These are phyloP conservation scores for Schrenkiella parvula DNA, from an alignment of 345 rosid species.

Conservation along the genomic window DNA sequence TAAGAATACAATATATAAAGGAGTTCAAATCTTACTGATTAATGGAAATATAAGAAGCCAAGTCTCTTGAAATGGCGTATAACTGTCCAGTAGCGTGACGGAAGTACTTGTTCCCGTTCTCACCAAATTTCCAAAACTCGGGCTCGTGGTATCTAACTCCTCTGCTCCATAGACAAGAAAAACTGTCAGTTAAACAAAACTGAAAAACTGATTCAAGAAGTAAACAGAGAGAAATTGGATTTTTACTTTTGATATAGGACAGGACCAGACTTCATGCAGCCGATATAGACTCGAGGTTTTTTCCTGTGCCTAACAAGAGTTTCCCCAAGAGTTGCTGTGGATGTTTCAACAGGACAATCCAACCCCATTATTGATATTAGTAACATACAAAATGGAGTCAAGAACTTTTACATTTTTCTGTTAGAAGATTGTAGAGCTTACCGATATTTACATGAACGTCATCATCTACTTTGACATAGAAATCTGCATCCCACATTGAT, in stretches of 20 bases:
- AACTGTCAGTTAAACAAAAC: neutral
- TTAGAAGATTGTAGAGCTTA: slow-evolving; percentile 24
- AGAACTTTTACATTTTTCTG: neutral
- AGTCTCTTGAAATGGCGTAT: slow-evolving; percentile 88
- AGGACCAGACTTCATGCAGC: slow-evolving; percentile 98
- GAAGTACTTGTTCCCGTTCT: slow-evolving; percentile 89
- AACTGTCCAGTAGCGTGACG: slow-evolving; percentile 96
- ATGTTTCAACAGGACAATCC: neutral
- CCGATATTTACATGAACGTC: slow-evolving; percentile 75
- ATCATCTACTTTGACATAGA: slow-evolving; percentile 73
- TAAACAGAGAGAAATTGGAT: neutral
- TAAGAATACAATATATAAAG: neutral
- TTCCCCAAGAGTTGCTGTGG: slow-evolving; percentile 37
- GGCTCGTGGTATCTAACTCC: slow-evolving; percentile 91
- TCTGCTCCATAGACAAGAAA: slow-evolving; percentile 40
- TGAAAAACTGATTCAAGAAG: neutral
- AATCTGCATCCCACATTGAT: slow-evolving; percentile 71
- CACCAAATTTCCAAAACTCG: slow-evolving; percentile 97
- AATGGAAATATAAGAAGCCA: slow-evolving; percentile 82
- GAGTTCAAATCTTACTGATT: slow-evolving; percentile 48
- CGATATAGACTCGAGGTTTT: slow-evolving; percentile 73
- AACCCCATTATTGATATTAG: neutral
- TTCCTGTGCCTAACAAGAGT: slow-evolving; percentile 82
- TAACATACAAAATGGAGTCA: neutral
- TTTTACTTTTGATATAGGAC: slow-evolving; percentile 82